Evolutionary conservation across 2,329 filamentous ascomycete species (phyloP).

Genomic region (Claviceps sp.): DNA sequence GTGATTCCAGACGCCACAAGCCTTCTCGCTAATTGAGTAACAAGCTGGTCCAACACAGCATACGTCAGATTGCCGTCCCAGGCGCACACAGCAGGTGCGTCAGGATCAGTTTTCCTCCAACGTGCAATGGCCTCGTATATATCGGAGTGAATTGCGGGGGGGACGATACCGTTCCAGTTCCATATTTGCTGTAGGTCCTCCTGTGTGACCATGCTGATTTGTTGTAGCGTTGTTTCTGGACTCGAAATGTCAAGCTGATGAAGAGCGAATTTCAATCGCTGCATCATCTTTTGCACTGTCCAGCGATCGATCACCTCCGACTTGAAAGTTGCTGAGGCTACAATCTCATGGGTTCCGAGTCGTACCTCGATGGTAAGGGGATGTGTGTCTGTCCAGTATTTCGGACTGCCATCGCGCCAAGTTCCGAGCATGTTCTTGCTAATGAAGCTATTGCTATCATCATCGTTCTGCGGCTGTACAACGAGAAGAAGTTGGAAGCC

Average conservation of each 20-base stretch:
- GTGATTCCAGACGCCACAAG: conserved; percentile 23
- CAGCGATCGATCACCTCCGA: not conserved
- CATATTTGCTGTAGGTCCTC: conserved; percentile 32
- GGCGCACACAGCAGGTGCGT: conserved; percentile 30
- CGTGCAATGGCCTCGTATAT: conserved; percentile 34
- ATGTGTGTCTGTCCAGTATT: not conserved
- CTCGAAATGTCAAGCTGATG: not conserved
- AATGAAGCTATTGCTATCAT: no score
- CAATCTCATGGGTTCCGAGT: no score
- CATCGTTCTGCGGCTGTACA: conserved; percentile 4
- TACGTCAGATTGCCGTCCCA: conserved; percentile 38
- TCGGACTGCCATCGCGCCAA: not conserved
- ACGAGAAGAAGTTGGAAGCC: conserved; percentile 17
- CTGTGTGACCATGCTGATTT: not conserved
- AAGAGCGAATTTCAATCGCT: not conserved
- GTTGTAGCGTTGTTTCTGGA: not conserved
- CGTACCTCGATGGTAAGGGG: not conserved
- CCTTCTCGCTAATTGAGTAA: conserved; percentile 26
- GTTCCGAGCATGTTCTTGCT: not conserved
- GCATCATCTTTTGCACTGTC: not conserved
- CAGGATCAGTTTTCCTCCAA: conserved; percentile 21
- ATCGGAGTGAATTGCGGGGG: conserved; percentile 25
- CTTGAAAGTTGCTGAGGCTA: not conserved
- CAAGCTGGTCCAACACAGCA: conserved; percentile 27
- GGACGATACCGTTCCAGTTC: conserved; percentile 31